Base-by-base conservation (phyloP, 2,329 filamentous ascomycete genomes). In the Fusarium musae region DNA sequence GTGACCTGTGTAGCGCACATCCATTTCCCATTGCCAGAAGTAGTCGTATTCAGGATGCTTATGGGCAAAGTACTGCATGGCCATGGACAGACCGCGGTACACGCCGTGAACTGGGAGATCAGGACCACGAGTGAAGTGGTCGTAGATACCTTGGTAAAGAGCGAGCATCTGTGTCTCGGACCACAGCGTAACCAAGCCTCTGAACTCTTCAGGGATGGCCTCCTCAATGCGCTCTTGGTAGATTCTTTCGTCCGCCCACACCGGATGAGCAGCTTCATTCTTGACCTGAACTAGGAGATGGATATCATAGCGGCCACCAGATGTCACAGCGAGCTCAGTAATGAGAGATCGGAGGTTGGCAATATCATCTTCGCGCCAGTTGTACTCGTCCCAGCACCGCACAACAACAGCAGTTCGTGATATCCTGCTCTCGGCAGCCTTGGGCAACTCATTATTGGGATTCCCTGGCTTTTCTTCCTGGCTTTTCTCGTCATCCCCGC, bases 1-100 rank as follows among this genome's bases (percentile, higher is more conserved):
- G 82, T 97, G 94, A 40, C 95, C 94, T 1, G 93, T 96, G 81
- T 97, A 97, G 36, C 94, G 91, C 49, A 95, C 90, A 78, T 97
- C 95, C 92, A 97, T 96, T 82, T 97, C 95, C 93, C 95, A 97
- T 75, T 97, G 93, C 95, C 95, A 97, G 82, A 95, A 94, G 83
- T 91, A 93, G 53, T 97, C 94, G 79, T 95, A 97, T 80, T 97
- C 95, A 2, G 93, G 93, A 81, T 97, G 95, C 77, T 90, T 89
- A 78, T 95, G 91, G 10, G 95, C 93, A 80, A 98, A 98, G 82
- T 96, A 93, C 79, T 98, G 95, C 85, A 98, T 91, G 0, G 95
- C 94, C 94, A 98, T 97, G 77, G 95, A 94, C 15, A 96, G 90
- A 61, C 94, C 95, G 59, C 96, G 93, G 83, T 98, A 98, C 13